Evolutionary conservation across 108 stramenopile species (phyloP).

Genomic region (Asterionellopsis glacialis): DNA sequence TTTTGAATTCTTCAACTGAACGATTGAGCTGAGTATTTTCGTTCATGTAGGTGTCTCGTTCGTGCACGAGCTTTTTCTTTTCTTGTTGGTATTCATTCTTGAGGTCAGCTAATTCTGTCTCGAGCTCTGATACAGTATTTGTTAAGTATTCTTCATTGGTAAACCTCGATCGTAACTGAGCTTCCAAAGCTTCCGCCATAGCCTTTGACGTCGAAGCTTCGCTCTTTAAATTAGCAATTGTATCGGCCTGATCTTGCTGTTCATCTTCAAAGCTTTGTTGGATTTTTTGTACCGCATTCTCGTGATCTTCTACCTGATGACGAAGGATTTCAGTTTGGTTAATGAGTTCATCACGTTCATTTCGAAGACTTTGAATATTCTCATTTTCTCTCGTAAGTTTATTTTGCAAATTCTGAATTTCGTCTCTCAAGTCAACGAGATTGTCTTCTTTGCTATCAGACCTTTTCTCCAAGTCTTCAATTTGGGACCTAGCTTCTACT

Average conservation of each 20-base stretch:
- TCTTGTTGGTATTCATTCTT: slow-evolving; percentile 29
- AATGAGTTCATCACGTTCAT: slow-evolving; percentile 36
- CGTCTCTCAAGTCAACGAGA: slow-evolving; percentile 13
- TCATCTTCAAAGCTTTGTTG: slow-evolving; percentile 20
- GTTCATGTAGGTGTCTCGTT: slow-evolving; percentile 24
- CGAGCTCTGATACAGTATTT: slow-evolving; percentile 34
- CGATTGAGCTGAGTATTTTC: slow-evolving; percentile 34
- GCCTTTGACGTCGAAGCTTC: slow-evolving; percentile 44
- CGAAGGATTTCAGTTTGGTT: slow-evolving; percentile 23
- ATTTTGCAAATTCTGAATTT: slow-evolving; percentile 16
- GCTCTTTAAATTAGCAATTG: slow-evolving; percentile 34
- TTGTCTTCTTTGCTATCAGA: slow-evolving; percentile 17
- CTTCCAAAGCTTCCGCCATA: slow-evolving; percentile 47
- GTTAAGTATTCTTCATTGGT: slow-evolving; percentile 48
- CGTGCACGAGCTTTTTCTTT: slow-evolving; percentile 29
- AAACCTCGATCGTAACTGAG: slow-evolving; percentile 43
- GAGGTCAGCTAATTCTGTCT: slow-evolving; percentile 34
- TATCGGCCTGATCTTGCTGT: slow-evolving; percentile 23
- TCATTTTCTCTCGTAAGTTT: slow-evolving; percentile 19
- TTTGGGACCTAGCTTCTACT: slow-evolving; percentile 23
- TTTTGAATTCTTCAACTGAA: slow-evolving; percentile 29
- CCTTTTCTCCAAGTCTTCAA: slow-evolving; percentile 19
- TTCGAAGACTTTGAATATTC: slow-evolving; percentile 21
- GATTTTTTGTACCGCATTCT: slow-evolving; percentile 20
- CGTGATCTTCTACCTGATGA: slow-evolving; percentile 27